These are phyloP conservation scores for Smittium mucronatum DNA, from an alignment of 371 early-diverging fungal genomes.

Conservation along the genomic window DNA sequence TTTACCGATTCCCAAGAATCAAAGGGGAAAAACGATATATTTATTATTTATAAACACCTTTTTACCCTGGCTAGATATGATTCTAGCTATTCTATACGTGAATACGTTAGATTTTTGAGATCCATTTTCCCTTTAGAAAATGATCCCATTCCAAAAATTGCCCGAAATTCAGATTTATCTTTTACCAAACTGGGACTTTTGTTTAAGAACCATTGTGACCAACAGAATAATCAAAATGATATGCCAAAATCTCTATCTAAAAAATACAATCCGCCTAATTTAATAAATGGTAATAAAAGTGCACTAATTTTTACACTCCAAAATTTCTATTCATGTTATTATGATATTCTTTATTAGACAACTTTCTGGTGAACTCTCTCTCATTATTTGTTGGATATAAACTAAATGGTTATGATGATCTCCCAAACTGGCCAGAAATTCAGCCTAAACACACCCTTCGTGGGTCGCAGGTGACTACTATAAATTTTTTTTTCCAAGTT, in stretches of 20 bases:
- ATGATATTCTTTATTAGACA: neutral
- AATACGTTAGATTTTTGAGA: constrained; percentile 71
- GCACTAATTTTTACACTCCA: too few species aligned
- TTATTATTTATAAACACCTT: constrained; percentile 49
- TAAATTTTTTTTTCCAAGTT: neutral
- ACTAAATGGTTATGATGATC: constrained; percentile 58
- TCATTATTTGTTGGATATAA: constrained; percentile 61
- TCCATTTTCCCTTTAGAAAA: constrained; percentile 40
- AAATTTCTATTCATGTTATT: too few species aligned
- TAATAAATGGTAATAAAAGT: neutral
- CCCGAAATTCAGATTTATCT: neutral
- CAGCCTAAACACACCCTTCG: constrained; percentile 45
- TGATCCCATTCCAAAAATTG: neutral
- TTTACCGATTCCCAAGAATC: neutral
- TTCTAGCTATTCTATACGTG: constrained; percentile 73
- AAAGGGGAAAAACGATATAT: constrained; percentile 12
- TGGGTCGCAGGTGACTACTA: neutral
- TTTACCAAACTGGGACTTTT: neutral
- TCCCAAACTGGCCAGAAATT: constrained; percentile 68
- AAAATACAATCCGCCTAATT: neutral
- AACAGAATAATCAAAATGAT: neutral
- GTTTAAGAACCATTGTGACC: neutral
- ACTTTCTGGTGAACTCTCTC: constrained; percentile 35
- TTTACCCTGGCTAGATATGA: constrained; percentile 81
- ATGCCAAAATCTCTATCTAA: neutral